Evolutionary conservation across 2,329 filamentous ascomycete genomes (phyloP), one percentile per base, ranked within the genome.

Genomic region (Podosphaera xanthii): DNA sequence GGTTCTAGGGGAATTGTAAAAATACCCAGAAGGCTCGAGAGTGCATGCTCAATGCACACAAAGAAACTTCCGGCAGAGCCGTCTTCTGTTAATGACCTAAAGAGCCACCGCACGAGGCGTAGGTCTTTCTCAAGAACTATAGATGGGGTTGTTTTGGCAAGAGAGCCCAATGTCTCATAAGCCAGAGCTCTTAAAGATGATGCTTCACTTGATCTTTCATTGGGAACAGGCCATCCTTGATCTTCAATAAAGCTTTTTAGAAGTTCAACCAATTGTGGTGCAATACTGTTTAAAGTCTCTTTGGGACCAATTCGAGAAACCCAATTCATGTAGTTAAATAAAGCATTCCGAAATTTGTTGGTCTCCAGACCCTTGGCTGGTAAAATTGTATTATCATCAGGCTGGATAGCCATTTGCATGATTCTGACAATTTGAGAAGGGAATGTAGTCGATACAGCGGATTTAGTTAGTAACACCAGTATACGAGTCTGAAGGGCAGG

Each of bases 301-400:
- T 72, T 65, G 0, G 81, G 77, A 6, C 84, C 86, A 65, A 88
- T 81, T 38, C 84, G 81, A 8, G 90, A 86, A 9, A 92, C 81
- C 80, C 90, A 97, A 58, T 87, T 86, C 59, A 94, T 80, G 65
- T 91, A 94, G 46, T 84, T 80, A 66, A 97, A 92, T 3, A 95
- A 77, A 0, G 90, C 87, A 53, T 82, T 83, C 63, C 89, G 81
- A 8, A 96, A 77, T 69, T 92, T 94, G 1, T 81, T 78, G 1
- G 81, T 81, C 70, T 95, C 89, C 14, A 69, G 63, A 6, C 68
- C 68, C 61, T 67, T 67, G 1, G 66, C 64, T 30, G 68, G 65
- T 53, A 67, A 56, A 57, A 67, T 69, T 53, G 65, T 67, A 64
- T 63, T 68, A 59, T 65, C 70, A 68, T 70, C 57, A 66, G 75